Evolutionary conservation across 2,329 filamentous ascomycete species (phyloP).

Genomic region (Madurella fahalii): DNA sequence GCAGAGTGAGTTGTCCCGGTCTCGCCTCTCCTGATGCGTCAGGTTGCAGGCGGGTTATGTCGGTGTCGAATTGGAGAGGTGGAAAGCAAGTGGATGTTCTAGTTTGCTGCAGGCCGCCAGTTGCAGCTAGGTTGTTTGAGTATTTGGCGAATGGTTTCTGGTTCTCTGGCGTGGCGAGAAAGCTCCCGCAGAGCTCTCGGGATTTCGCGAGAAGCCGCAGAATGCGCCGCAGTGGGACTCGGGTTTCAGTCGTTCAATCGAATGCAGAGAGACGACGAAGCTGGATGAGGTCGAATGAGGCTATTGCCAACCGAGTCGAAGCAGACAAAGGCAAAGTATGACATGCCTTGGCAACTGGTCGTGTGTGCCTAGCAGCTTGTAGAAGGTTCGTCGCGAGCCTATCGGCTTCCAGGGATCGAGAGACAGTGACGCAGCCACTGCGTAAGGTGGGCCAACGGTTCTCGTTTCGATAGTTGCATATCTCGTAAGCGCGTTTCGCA

Average conservation of each 20-base stretch:
- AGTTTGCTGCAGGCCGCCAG: conserved; percentile 19
- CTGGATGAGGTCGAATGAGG: conserved; percentile 7
- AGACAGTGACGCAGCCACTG: conserved; percentile 23
- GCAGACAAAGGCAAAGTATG: conserved; percentile 1
- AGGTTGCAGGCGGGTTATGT: conserved; percentile 11
- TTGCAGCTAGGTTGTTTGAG: conserved; percentile 14
- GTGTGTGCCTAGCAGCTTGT: conserved; percentile 19
- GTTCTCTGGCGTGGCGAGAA: neutral
- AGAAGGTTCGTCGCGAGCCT: conserved; percentile 27
- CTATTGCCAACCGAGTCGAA: conserved; percentile 8
- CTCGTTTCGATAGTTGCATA: too few relatives aligned
- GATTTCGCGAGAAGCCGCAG: conserved; percentile 3
- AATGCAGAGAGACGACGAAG: neutral
- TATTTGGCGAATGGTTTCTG: conserved; percentile 8
- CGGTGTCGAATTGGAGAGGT: conserved; percentile 15
- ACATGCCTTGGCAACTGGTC: conserved; percentile 16
- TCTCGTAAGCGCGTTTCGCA: too few relatives aligned
- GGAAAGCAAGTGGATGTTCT: conserved; percentile 11
- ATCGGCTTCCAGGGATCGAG: conserved; percentile 21
- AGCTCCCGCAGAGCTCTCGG: conserved; percentile 12
- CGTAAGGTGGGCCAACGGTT: conserved; percentile 8
- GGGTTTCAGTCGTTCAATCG: neutral
- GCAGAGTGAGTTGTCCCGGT: conserved; percentile 11
- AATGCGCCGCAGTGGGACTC: neutral
- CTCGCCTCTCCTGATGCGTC: conserved; percentile 11